Base-by-base conservation (phyloP, 2,329 filamentous ascomycete species). In the Diplodia sapinea region DNA sequence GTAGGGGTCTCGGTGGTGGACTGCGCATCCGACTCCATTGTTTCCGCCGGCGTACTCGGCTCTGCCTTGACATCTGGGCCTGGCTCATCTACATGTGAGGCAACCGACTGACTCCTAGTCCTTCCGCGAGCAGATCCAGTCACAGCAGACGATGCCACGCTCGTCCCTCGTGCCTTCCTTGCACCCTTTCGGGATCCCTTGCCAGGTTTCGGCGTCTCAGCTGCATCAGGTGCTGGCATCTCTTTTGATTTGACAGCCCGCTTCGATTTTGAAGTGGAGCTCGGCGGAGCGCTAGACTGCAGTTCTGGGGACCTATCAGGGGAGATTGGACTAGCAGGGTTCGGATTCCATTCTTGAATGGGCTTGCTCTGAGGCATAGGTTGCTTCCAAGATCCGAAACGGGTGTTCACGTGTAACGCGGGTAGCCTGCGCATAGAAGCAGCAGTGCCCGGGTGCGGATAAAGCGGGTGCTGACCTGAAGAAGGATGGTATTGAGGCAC, bases 81-180 rank as follows among this genome's bases (percentile, higher is more conserved):
- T 40, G 80, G 68, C 0, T 78, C 80, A 29, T 82, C 82, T 4
- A 79, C 78, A 54, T 82, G 79, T 2, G 82, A 84, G 15, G 80
- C 73, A 54, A 84, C 77, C 13, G 83, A 85, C 43, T 82, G 82
- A 70, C 83, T 84, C 61, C 83, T 76, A 57, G 82, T 84, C 13
- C 81, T 77, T 56, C 78, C 79, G 68, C 79, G 79, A 31, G 76
- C 71, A 17, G 82, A 82, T 5, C 80, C 79, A 50, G 79, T 81
- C 31, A 82, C 77, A 63, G 79, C 79, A 15, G 82, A 84, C 15
- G 83, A 84, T 29, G 81, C 78, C 52, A 80, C 78, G 68, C 82
- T 84, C 49, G 31, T 75, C 70, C 66, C 75, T 33, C 74, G 73
- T 8, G 26, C 59, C 51, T 62, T 63, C 26, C 57, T 50, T 12